Conservation (phyloP, 2,329 filamentous ascomycete species). For the Ceratocystis huliohia region DNA sequence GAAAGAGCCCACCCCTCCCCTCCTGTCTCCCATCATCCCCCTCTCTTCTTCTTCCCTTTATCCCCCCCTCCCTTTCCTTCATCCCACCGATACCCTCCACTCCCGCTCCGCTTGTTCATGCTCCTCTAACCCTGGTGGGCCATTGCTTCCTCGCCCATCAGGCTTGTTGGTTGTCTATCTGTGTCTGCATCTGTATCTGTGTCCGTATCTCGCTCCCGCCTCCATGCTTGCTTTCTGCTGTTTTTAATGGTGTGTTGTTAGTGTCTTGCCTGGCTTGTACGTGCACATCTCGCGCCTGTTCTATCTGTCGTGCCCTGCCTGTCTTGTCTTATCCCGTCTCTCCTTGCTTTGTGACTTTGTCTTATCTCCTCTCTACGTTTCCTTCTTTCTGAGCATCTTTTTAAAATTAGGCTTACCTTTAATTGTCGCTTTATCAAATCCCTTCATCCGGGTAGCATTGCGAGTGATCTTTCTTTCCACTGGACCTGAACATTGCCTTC, state of each 20-base stretch:
- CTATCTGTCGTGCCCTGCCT: background rate
- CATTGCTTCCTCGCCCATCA: background rate
- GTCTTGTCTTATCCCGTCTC: background rate
- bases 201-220: background rate
- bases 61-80: background rate
- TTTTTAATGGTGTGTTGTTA: background rate
- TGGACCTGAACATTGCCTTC: too few species aligned
- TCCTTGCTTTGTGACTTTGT: background rate
- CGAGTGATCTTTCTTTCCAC: too few species aligned
- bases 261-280: too few species aligned
- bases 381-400: background rate
- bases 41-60: background rate
- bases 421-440: background rate
- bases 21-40: background rate
- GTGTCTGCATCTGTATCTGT: background rate
- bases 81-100: background rate
- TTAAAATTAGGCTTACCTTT: slow-evolving; percentile 1
- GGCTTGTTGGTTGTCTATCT: background rate
- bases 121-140: background rate
- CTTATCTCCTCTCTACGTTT: background rate
- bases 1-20: background rate
- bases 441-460: background rate
- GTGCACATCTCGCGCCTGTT: background rate
- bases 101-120: background rate
- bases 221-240: background rate